Evolutionary conservation across 2,329 filamentous ascomycete genomes (phyloP), one percentile per base, ranked within the genome.

Genomic region (Botrytis squamosa): DNA sequence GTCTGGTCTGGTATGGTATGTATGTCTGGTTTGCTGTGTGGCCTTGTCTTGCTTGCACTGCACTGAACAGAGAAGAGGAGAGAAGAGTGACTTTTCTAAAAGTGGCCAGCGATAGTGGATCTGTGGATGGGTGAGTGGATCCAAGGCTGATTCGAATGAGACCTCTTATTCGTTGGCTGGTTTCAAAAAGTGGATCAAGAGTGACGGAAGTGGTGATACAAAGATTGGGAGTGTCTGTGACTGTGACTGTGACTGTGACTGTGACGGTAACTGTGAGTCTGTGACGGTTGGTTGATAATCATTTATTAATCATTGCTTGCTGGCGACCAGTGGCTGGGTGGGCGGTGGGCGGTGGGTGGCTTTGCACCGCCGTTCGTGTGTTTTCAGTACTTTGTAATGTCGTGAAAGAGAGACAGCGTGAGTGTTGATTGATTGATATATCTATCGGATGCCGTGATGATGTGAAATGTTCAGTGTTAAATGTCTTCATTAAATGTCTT

Each of bases 131-230:
- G 46, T 25, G 49, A n/a, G 49, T 65, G 42, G 29, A 12, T 66
- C 38, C 20, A 49, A 36, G 63, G n/a, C 36, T 49, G 42, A 36
- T 25, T 49, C 8, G 18, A 49, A 14, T 36, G 6, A 49, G 63
- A 22, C 22, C 12, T 63, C 33, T n/a, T 18, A 63, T 7, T 44
- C 60, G 60, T 29, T 20, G 25, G 60, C 33, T 9, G 38, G 60
- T 42, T 29, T 52, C 18, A 52, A 49, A 33, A 67, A 67, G 46
- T 66, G 64, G 44, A 38, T 67, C 49, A 22, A 52, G 44, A 16
- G 64, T 67, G 64, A 66, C 64, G 64, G 29, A 66, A 49, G 44
- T 40, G 46, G 64, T 67, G 44, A 18, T 67, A 52, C 44, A 52
- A 16, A 52, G 49, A 52, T 52, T 67, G 22, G 64, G n/a, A 52